Percentiles rank a stretch among this genome's conserved stretches.
These are phyloP conservation scores for Gracilaria caudata DNA, from an alignment of 23 red algal genomes.

Conservation along the genomic window DNA sequence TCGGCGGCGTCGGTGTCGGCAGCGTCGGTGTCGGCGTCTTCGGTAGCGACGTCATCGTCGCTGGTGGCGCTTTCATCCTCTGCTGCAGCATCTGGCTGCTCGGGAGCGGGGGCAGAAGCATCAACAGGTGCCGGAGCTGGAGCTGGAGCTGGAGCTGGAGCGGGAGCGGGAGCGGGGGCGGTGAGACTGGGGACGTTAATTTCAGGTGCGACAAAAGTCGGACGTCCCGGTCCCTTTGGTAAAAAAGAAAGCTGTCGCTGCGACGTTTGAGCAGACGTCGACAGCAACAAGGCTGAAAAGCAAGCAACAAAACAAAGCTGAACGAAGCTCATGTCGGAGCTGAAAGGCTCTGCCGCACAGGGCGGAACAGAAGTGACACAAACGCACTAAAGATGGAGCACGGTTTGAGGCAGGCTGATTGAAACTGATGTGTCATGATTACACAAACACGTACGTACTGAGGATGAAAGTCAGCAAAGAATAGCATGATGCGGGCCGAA, in stretches of 20 bases:
- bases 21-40: not conserved
- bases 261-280: not conserved
- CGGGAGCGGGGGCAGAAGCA: not conserved
- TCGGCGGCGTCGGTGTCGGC: not conserved
- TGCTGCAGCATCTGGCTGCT: not conserved
- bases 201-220: not conserved
- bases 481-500: not conserved
- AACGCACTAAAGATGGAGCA: not conserved
- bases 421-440: no score
- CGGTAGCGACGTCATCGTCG: not conserved
- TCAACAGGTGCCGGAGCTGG: not conserved
- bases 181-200: not conserved
- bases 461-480: not conserved
- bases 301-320: not conserved
- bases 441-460: no score
- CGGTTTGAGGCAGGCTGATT: not conserved
- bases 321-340: not conserved
- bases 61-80: not conserved
- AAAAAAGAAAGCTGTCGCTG: not conserved
- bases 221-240: conserved; percentile 1
- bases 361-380: not conserved
- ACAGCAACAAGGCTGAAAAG: not conserved
- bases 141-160: not conserved
- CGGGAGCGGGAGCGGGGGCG: not conserved
- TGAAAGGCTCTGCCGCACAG: not conserved